Evolutionary conservation across 345 rosid genomes (phyloP), one percentile per base, ranked within the genome.

Genomic region (Barbarea vulgaris): DNA sequence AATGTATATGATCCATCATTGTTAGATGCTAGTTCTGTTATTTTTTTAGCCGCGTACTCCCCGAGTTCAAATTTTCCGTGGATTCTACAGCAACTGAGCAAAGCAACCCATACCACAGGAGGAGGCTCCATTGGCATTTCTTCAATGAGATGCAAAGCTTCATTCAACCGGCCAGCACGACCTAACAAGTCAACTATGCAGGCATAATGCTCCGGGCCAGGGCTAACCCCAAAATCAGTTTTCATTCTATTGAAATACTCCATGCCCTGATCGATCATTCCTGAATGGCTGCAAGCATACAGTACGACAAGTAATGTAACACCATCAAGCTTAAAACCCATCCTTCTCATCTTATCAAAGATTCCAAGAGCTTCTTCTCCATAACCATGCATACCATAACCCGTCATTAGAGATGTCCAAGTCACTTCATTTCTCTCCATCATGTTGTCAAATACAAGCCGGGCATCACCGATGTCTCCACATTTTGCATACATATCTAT

Each of bases 211-310:
- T 88, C 94, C 5, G 81, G 85, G 22, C 85, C 78, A 10, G 96
- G 91, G 34, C 56, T 44, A 46, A 90, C 77, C 39, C 86, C 82
- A 61, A 80, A 88, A 44, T 86, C 89, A 70, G 54, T 74, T 55
- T 59, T 77, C 94, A 93, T 86, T 73, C 69, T 37, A 21, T 79
- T 60, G 71, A 93, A 93, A 79, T 78, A 88, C 54, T 78, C 73
- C 62, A 88, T 83, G 73, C 97, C 97, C 63, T 86, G 79, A 64
- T 87, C 91, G 55, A 87, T 81, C 90, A 90, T 84, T 67, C 97
- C 94, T 0, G 94, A 87, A 83, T 93, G 97, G 83, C 90, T 93
- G 82, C 96, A 93, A 57, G 89, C 96, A 83, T 93, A 93, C 19
- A 90, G 82, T 71, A 88, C 70, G 58, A 87, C 96, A 71, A 88